Evolutionary conservation across 2,329 filamentous ascomycete species (phyloP), one percentile per base, ranked within the genome.

Genomic region (Calonectria hawksworthii): DNA sequence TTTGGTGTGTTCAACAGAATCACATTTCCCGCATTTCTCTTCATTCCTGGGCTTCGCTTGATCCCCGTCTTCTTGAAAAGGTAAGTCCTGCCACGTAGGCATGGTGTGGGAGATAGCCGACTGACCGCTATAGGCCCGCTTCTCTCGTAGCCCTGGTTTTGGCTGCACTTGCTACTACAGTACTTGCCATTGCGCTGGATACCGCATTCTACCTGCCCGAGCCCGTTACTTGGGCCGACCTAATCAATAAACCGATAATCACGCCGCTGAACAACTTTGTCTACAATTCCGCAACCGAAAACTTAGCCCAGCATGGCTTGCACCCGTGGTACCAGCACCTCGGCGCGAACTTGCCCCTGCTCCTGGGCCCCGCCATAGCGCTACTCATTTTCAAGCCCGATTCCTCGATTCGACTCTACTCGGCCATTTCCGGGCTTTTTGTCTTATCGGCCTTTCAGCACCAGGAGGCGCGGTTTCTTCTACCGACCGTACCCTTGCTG

Each of bases 1-100:
- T 94, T 97, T 81, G 97, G 97, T 65, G 87, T 96, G 73, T 99
- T 99, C 86, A 99, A 99, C 86, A 93, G 97, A 78, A 98, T 99
- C 82, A 99, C 97, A 13, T 99, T 99, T 84, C 96, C 96, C 59
- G 96, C 96, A 18, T 99, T 98, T 84, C 86, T 99, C 75, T 84
- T 98, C 73, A 92, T 98, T 83, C 96, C 97, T 68, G 93, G 94
- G 44, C 87, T 98, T 83, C 93, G 93, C 82, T 89, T 99, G 82
- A 88, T 99, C 84, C 95, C 95, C 78, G 94, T 98, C 87, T 97
- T 98, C 83, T 86, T 91, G 84, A 92, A 93, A 84, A 96, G 93
- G 94, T 97, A 86, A 83, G 91, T 68, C 73, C 87, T 32, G 38
- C 54, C 50, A 28, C 74, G 54, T 74, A 59, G 70, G 73, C 73